Evolutionary conservation across 768 basidiomycete genomes (phyloP).

Genomic region (Amanita muscaria): DNA sequence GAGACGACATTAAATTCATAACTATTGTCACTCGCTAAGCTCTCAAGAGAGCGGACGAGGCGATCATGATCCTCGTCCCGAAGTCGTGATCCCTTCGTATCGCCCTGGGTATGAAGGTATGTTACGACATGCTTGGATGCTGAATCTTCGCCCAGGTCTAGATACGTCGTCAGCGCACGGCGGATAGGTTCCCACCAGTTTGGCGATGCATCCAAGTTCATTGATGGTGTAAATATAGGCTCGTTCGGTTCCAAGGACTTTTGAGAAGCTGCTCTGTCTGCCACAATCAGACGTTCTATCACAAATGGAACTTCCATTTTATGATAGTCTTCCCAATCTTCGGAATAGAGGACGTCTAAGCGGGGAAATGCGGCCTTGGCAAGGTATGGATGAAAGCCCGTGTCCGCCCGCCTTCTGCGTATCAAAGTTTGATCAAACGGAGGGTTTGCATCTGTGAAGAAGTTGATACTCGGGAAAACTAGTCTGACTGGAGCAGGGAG

Average conservation of each 20-base stretch:
- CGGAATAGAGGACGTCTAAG: conserved; percentile 53
- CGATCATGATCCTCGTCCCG: conserved; percentile 46
- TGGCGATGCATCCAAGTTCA: conserved; percentile 35
- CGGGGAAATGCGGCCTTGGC: conserved; percentile 67
- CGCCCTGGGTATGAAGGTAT: conserved; percentile 59
- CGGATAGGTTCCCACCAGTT: conserved; percentile 67
- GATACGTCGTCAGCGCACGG: conserved; percentile 31
- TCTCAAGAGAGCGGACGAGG: conserved; percentile 48
- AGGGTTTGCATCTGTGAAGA: conserved; percentile 42
- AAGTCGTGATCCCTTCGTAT: conserved; percentile 40
- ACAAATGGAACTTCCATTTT: conserved; percentile 62
- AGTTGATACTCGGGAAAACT: conserved; percentile 61
- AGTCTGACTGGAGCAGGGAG: conserved; percentile 66
- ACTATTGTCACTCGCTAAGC: conserved; percentile 40
- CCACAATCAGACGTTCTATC: conserved; percentile 68
- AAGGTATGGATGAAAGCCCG: conserved; percentile 66
- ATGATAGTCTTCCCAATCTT: conserved; percentile 74
- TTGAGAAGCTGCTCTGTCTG: conserved; percentile 63
- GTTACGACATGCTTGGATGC: conserved; percentile 43
- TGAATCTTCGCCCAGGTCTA: conserved; percentile 25
- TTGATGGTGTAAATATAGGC: conserved; percentile 35
- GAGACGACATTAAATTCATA: conserved; percentile 51
- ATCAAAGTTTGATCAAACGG: conserved; percentile 26
- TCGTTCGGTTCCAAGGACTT: conserved; percentile 19
- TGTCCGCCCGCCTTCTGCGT: conserved; percentile 40